Percentiles rank a stretch among this genome's conserved stretches.
Conservation (phyloP, 2,329 filamentous ascomycete genomes). For the Pseudocercospora fuligena region DNA sequence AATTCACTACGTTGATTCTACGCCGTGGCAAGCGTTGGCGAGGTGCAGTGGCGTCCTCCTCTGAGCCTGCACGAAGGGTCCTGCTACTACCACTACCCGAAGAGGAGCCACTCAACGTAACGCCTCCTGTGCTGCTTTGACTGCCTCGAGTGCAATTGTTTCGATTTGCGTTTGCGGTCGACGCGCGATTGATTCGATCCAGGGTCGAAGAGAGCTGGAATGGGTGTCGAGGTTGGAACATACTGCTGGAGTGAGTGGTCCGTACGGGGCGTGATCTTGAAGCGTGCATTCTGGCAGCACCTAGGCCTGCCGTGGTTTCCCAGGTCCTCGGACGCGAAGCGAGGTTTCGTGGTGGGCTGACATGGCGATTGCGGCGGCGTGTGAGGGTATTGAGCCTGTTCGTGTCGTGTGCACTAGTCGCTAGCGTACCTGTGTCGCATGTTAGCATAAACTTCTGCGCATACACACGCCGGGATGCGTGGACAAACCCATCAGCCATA, state of each 20-base stretch:
- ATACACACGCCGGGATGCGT: constrained; percentile 14
- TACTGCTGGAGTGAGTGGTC: constrained; percentile 6
- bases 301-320: neutral
- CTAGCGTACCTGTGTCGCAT: constrained; percentile 23
- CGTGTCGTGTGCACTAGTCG: constrained; percentile 3
- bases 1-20: neutral
- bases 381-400: constrained; percentile 24
- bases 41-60: neutral
- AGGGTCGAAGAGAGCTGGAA: constrained; percentile 32
- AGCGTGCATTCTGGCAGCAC: constrained; percentile 9
- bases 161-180: neutral
- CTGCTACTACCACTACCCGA: constrained; percentile 25
- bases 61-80: constrained; percentile 15
- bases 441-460: constrained; percentile 17
- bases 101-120: constrained; percentile 11
- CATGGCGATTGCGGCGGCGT: constrained; percentile 23
- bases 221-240: constrained; percentile 26
- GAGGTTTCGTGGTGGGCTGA: constrained; percentile 14
- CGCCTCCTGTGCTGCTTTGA: constrained; percentile 18
- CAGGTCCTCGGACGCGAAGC: neutral
- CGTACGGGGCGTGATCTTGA: constrained; percentile 2
- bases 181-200: constrained; percentile 20
- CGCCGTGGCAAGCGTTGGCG: neutral
- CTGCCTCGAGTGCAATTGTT: constrained; percentile 10
- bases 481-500: constrained; percentile 34